These are phyloP conservation scores for Prunus davidiana DNA, from an alignment of 306 rosid genomes.

Conservation along the genomic window DNA sequence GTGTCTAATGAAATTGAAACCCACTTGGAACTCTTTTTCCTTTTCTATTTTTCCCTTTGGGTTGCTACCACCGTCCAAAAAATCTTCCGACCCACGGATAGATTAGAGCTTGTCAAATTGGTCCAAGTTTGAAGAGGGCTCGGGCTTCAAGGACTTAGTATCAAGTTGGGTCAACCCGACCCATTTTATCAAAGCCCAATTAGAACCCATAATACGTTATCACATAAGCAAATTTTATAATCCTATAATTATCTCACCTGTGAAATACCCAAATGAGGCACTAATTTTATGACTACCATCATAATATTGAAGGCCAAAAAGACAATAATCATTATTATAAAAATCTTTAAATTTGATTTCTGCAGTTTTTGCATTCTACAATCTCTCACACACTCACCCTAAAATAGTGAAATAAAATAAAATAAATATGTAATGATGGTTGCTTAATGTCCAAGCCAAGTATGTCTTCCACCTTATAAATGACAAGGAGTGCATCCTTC, in stretches of 20 bases:
- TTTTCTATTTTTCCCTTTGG: too few species aligned
- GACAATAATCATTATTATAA: background rate
- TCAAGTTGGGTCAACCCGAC: too few species aligned
- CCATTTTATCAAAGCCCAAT: too few species aligned
- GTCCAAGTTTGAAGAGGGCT: too few species aligned
- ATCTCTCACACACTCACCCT: background rate
- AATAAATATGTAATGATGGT: background rate
- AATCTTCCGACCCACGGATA: too few species aligned
- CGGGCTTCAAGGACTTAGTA: too few species aligned
- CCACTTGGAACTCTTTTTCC: too few species aligned
- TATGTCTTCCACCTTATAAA: conserved; percentile 5
- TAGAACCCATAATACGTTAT: too few species aligned
- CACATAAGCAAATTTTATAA: background rate
- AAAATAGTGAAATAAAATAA: background rate
- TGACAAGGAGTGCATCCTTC: background rate
- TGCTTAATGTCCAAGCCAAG: conserved; percentile 6
- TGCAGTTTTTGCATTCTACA: background rate
- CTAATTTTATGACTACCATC: background rate
- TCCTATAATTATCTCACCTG: background rate
- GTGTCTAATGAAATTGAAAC: too few species aligned
- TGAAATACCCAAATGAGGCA: background rate
- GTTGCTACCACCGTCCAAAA: too few species aligned
- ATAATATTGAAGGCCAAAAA: background rate
- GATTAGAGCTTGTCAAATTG: too few species aligned
- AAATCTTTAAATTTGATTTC: background rate